Evolutionary conservation across 306 rosid genomes (phyloP).

Genomic region (Lathyrus sativus): DNA sequence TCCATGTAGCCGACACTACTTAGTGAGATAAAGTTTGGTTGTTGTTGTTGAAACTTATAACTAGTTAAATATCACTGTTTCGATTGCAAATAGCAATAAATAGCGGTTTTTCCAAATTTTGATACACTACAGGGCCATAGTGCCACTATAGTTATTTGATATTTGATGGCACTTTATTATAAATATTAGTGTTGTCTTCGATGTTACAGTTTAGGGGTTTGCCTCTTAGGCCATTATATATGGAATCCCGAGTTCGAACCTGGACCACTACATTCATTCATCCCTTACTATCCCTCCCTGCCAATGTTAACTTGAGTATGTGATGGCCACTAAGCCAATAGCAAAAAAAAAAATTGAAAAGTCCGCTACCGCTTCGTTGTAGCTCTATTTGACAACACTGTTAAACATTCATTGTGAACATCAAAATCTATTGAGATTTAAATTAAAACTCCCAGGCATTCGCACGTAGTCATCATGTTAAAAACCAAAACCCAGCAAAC

Average conservation of each 20-base stretch:
- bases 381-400: not conserved
- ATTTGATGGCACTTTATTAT: not conserved
- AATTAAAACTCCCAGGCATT: conserved; percentile 34
- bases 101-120: not conserved
- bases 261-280: too few species aligned
- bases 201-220: too few species aligned
- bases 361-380: too few species aligned
- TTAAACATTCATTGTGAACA: conserved; percentile 8
- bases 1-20: too few species aligned
- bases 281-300: too few species aligned
- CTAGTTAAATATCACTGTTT: not conserved
- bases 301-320: too few species aligned
- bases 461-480: conserved; percentile 1
- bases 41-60: not conserved
- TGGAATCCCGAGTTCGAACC: too few species aligned
- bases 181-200: too few species aligned
- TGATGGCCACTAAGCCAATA: too few species aligned
- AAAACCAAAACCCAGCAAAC: not conserved
- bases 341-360: too few species aligned
- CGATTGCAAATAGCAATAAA: not conserved
- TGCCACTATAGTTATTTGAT: not conserved
- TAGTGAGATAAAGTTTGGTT: too few species aligned
- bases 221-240: too few species aligned
- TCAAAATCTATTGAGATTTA: conserved; percentile 38
- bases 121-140: not conserved